These are phyloP conservation scores for Aurinia saxatilis DNA, from an alignment of 345 rosid genomes.

Conservation along the genomic window DNA sequence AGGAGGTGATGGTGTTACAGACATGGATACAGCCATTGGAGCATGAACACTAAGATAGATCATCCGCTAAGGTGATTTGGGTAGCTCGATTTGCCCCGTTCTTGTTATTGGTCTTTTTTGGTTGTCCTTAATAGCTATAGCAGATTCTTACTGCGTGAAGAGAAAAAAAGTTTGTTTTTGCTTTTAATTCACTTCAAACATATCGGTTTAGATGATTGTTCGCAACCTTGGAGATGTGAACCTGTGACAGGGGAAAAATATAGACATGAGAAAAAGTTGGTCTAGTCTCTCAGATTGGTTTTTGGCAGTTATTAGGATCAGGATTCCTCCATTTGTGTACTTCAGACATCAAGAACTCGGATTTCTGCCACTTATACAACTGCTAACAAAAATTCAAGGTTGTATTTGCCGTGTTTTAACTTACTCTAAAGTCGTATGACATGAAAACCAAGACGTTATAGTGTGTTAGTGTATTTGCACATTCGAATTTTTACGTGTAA, in stretches of 20 bases:
- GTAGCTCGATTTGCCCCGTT: slow-evolving; percentile 14
- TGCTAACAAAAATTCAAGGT: neutral
- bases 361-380: neutral
- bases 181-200: neutral
- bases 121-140: slow-evolving; percentile 9
- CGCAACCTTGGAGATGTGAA: slow-evolving; percentile 4
- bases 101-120: slow-evolving; percentile 7
- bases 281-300: neutral
- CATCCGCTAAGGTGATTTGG: slow-evolving; percentile 6
- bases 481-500: no score
- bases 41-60: slow-evolving; percentile 33
- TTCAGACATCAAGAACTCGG: neutral
- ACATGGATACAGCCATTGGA: slow-evolving; percentile 83
- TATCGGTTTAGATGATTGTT: slow-evolving; percentile 18
- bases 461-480: no score
- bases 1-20: slow-evolving; percentile 60
- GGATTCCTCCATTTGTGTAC: neutral
- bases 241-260: neutral
- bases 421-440: no score
- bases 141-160: neutral
- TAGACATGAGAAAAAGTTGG: neutral
- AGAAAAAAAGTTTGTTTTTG: neutral
- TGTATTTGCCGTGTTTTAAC: no score
- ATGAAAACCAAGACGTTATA: no score
- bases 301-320: neutral